Evolutionary conservation across 768 basidiomycete genomes (phyloP).

Genomic region (Trichaptum fuscoviolaceum): DNA sequence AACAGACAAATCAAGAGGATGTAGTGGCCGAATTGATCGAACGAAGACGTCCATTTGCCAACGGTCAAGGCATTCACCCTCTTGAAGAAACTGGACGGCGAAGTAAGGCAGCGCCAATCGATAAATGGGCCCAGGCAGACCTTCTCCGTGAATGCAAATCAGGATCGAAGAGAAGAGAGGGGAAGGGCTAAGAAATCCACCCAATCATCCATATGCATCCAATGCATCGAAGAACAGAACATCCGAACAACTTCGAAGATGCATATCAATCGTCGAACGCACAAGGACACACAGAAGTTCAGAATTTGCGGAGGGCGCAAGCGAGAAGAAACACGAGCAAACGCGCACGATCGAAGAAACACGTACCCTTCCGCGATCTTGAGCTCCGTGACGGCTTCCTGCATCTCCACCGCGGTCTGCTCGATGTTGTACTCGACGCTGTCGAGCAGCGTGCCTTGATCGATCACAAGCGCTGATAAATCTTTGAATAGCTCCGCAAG

Average conservation of each 20-base stretch:
- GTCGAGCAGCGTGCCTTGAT: conserved; percentile 95
- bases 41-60: neutral
- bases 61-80: neutral
- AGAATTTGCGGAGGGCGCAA: neutral
- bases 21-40: neutral
- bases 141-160: neutral
- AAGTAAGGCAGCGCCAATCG: neutral
- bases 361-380: conserved; percentile 74
- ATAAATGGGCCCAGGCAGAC: neutral
- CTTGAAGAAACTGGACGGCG: neutral
- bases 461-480: conserved; percentile 87
- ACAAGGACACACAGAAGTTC: neutral
- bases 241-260: neutral
- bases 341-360: neutral
- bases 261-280: neutral
- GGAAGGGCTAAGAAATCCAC: neutral
- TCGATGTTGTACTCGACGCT: conserved; percentile 98
- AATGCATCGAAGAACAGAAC: neutral
- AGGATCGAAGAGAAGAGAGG: neutral
- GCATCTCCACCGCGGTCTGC: conserved; percentile 75
- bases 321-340: neutral
- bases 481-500: conserved; percentile 97
- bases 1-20: conserved; percentile 1
- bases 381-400: conserved; percentile 82
- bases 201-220: neutral